These are phyloP conservation scores for Euphrasia confusa DNA, from an alignment of 257 asterid species.

Conservation along the genomic window DNA sequence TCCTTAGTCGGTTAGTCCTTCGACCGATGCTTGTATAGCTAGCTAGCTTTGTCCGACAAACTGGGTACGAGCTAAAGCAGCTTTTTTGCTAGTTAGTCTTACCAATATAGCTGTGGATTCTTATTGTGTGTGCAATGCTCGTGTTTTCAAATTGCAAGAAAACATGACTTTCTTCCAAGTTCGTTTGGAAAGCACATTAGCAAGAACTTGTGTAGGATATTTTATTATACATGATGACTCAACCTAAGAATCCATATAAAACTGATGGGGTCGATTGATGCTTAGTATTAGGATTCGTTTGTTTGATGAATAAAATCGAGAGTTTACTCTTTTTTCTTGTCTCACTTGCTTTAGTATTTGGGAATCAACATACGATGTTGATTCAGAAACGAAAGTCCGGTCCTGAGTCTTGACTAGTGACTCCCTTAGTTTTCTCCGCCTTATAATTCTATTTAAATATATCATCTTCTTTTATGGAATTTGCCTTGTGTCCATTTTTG, in stretches of 20 bases:
- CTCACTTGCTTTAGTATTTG: conserved; percentile 2
- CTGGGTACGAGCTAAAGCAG: too few relatives aligned
- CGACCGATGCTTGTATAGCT: too few relatives aligned
- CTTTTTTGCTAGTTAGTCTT: not conserved
- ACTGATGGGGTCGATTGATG: not conserved
- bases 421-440: too few relatives aligned
- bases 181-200: conserved; percentile 5
- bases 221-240: not conserved
- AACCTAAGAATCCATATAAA: not conserved
- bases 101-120: not conserved
- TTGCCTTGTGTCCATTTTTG: too few relatives aligned
- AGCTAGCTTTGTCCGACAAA: too few relatives aligned
- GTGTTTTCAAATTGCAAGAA: not conserved
- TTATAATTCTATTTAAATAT: not conserved
- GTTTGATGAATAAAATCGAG: not conserved
- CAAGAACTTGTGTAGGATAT: not conserved
- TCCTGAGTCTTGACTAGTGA: not conserved
- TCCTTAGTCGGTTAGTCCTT: conserved; percentile 4
- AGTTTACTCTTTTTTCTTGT: not conserved
- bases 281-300: not conserved
- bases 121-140: not conserved
- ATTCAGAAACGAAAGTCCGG: not conserved
- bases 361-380: too few relatives aligned
- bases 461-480: too few relatives aligned
- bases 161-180: not conserved